Conservation (phyloP, 1,139 yeast species). For the Taiozyma onychis region DNA sequence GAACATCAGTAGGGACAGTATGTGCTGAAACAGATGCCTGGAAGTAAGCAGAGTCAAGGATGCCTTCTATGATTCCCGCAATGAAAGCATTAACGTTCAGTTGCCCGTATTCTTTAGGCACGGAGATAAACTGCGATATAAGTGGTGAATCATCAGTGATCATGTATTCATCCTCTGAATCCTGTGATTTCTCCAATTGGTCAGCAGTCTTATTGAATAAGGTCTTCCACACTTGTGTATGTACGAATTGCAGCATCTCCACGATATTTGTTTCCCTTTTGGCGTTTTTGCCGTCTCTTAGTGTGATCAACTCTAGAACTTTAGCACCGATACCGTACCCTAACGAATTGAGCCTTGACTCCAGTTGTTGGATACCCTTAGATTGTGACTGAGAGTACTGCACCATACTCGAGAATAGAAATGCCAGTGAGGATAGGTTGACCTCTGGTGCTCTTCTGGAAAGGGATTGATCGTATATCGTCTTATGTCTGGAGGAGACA, state of each 20-base stretch:
- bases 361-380: conserved; percentile 73
- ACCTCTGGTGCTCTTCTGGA: conserved; percentile 63
- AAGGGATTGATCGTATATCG: conserved; percentile 63
- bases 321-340: conserved; percentile 71
- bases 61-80: conserved; percentile 91
- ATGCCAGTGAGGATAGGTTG: conserved; percentile 60
- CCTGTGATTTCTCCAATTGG: conserved; percentile 83
- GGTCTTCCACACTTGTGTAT: conserved; percentile 75
- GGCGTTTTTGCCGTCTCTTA: conserved; percentile 62
- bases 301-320: conserved; percentile 49
- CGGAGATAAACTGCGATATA: conserved; percentile 68
- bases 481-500: conserved; percentile 4
- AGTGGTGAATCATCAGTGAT: conserved; percentile 80
- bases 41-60: conserved; percentile 74
- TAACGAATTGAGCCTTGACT: conserved; percentile 62
- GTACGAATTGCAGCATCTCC: conserved; percentile 79
- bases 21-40: conserved; percentile 88
- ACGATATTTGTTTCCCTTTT: conserved; percentile 69
- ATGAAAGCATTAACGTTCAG: conserved; percentile 75
- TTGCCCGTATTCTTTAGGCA: conserved; percentile 75
- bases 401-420: conserved; percentile 67
- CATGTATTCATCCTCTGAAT: conserved; percentile 69
- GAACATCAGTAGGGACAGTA: conserved; percentile 50
- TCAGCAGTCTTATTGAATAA: conserved; percentile 82
- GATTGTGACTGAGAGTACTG: conserved; percentile 60